Conservation (phyloP, 2,329 filamentous ascomycete genomes). For the Calonectria fujianensis region DNA sequence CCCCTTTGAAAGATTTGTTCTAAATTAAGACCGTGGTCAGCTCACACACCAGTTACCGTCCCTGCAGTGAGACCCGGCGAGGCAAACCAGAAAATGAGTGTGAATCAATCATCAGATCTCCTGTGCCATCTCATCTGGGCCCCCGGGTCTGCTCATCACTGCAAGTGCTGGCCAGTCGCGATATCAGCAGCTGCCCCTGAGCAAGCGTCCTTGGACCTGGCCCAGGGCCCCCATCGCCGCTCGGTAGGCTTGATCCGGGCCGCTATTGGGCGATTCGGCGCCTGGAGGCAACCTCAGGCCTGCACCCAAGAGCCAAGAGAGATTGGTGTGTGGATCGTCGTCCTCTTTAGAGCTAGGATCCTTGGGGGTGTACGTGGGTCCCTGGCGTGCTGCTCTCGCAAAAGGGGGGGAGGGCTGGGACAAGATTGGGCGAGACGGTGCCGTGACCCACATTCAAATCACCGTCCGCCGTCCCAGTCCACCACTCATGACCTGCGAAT, state of each 20-base stretch:
- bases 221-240: conserved; percentile 3
- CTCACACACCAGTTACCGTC: neutral
- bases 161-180: conserved; percentile 24
- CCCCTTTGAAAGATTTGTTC: neutral
- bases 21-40: neutral
- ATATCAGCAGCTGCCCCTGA: conserved; percentile 36
- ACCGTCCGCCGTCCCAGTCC: conserved; percentile 25
- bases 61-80: conserved; percentile 20
- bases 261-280: conserved; percentile 36
- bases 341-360: conserved; percentile 26
- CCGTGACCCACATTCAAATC: conserved; percentile 34
- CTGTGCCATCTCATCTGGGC: conserved; percentile 23
- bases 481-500: conserved; percentile 32
- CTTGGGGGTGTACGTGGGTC: conserved; percentile 29
- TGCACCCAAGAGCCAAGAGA: conserved; percentile 35
- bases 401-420: conserved; percentile 37
- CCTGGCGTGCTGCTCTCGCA: conserved; percentile 13
- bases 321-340: conserved; percentile 39
- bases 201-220: conserved; percentile 34
- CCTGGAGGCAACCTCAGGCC: conserved; percentile 24
- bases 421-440: conserved; percentile 39
- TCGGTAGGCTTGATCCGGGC: conserved; percentile 30
- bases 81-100: conserved; percentile 4
- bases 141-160: conserved; percentile 15
- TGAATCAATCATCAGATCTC: conserved; percentile 14